phyloP scores from a whole-genome alignment of 306 rosid genomes.

The Citrullus amarus region DNA sequence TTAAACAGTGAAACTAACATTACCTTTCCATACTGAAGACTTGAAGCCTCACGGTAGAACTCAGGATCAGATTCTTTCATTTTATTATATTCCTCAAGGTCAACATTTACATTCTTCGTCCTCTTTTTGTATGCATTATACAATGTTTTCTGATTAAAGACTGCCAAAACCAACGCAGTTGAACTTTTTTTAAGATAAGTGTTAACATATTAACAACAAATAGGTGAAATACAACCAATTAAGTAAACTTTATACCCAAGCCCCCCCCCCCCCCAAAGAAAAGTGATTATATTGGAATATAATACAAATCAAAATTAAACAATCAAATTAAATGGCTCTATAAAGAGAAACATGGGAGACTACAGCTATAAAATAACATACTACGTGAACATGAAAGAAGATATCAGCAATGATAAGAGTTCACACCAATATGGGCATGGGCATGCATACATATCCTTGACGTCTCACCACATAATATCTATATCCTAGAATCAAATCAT shows the following conservation, averaged over 20 bases:
- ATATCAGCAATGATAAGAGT: background rate
- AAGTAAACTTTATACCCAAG: background rate
- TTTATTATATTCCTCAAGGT: constrained; percentile 71
- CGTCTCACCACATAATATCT: background rate
- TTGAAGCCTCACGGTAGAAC: constrained; percentile 96
- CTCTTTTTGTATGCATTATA: constrained; percentile 87
- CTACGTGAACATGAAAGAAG: background rate
- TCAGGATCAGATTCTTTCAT: constrained; percentile 98
- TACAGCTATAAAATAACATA: background rate
- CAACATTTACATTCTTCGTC: constrained; percentile 55
- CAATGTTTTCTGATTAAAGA: constrained; percentile 82
- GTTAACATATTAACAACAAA: background rate
- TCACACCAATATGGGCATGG: background rate
- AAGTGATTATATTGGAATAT: background rate
- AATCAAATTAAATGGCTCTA: background rate
- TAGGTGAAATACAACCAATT: background rate
- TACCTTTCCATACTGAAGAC: constrained; percentile 97
- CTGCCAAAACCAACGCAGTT: constrained; percentile 27
- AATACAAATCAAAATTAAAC: background rate
- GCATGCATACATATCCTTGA: background rate
- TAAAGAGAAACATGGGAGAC: background rate
- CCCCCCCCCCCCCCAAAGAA: background rate
- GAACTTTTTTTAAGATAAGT: background rate
- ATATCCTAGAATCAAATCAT: background rate
- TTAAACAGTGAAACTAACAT: constrained; percentile 2